A percentile compares a stretch with the other conserved stretches of the same genome.
These are phyloP conservation scores for Termitomyces sp. DNA, from an alignment of 768 basidiomycete genomes.

Conservation along the genomic window DNA sequence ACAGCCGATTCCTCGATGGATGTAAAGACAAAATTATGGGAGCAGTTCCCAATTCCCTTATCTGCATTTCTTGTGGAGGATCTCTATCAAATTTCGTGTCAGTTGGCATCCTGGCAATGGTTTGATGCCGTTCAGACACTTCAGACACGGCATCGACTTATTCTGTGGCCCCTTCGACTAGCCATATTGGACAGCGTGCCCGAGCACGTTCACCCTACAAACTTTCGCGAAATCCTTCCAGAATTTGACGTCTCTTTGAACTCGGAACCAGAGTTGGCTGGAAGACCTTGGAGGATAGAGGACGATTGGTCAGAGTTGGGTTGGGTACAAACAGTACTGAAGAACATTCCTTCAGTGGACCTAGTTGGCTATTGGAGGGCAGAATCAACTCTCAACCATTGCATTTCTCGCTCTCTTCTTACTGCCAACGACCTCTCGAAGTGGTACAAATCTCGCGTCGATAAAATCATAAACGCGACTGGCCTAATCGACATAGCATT, in stretches of 20 bases:
- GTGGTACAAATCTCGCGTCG: constrained; percentile 77
- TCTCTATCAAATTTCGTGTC: constrained; percentile 54
- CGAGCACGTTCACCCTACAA: constrained; percentile 61
- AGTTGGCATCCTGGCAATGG: constrained; percentile 61
- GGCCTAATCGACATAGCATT: constrained; percentile 82
- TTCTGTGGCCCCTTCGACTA: constrained; percentile 69
- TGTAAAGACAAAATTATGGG: constrained; percentile 22
- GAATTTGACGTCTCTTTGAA: constrained; percentile 46
- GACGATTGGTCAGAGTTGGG: constrained; percentile 57
- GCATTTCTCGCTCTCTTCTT: constrained; percentile 27
- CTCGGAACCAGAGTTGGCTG: constrained; percentile 31
- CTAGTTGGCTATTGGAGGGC: neutral
- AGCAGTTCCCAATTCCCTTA: constrained; percentile 47
- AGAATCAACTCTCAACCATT: neutral
- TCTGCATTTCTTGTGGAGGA: constrained; percentile 60
- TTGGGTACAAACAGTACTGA: constrained; percentile 39
- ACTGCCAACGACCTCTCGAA: constrained; percentile 47
- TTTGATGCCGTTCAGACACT: constrained; percentile 59
- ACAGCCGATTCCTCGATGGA: constrained; percentile 20
- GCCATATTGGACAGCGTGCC: constrained; percentile 72
- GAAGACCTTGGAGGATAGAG: constrained; percentile 45
- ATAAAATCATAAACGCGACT: constrained; percentile 54
- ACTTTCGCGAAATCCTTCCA: constrained; percentile 63
- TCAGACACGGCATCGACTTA: constrained; percentile 47
- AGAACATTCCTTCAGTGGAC: constrained; percentile 17